Conservation (phyloP, 352 stramenopile species). For the Pythium sukuiense region DNA sequence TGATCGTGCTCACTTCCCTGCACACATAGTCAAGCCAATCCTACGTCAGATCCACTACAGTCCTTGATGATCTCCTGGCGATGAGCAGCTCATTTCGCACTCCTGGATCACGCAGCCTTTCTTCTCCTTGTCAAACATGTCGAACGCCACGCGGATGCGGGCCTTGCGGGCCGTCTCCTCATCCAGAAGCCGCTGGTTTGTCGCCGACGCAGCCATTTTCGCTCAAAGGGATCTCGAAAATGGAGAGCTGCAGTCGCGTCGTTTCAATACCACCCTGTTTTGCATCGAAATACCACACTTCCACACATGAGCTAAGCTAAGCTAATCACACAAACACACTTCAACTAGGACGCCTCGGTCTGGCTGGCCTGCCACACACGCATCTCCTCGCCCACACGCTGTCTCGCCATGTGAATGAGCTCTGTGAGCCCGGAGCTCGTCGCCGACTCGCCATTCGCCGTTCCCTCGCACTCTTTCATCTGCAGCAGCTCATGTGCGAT, state of each 20-base stretch:
- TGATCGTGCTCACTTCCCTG: slow-evolving; percentile 90
- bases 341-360: not conserved
- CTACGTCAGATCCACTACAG: not conserved
- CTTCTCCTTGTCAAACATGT: slow-evolving; percentile 93
- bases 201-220: slow-evolving; percentile 18
- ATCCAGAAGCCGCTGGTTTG: slow-evolving; percentile 41
- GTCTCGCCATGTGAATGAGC: slow-evolving; percentile 9
- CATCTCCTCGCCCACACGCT: slow-evolving; percentile 16
- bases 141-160: slow-evolving; percentile 82
- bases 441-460: not conserved
- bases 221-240: not conserved
- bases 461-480: slow-evolving; percentile 6
- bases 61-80: not conserved
- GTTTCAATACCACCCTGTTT: not conserved
- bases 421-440: not conserved
- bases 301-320: not conserved
- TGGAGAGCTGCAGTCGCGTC: not conserved
- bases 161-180: slow-evolving; percentile 48
- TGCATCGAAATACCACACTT: not conserved
- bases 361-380: slow-evolving; percentile 17
- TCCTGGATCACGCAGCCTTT: slow-evolving; percentile 90
- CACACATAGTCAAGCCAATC: not conserved
- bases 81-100: slow-evolving; percentile 24
- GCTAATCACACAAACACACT: not conserved
- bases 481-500: slow-evolving; percentile 19